phyloP scores from a whole-genome alignment of 2,329 filamentous ascomycete genomes.

The Calonectria pauciramosa region DNA sequence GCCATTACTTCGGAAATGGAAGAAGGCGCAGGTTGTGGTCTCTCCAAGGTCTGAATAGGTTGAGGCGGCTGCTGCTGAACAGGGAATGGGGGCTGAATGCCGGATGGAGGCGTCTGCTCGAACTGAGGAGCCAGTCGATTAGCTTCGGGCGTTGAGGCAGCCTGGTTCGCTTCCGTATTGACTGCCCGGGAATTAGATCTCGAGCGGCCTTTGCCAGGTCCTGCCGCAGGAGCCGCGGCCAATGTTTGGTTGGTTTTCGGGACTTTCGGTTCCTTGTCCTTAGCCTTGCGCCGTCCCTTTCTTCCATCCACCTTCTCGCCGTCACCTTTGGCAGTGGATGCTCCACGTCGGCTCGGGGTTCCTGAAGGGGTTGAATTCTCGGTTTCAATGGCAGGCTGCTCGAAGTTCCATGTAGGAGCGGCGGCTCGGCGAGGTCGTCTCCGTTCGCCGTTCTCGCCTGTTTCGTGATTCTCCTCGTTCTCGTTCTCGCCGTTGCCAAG shows the following conservation, averaged over 20 bases:
- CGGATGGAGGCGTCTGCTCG: slow-evolving; percentile 57
- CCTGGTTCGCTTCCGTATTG: slow-evolving; percentile 57
- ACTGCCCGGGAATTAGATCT: slow-evolving; percentile 68
- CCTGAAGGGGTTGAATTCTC: slow-evolving; percentile 70
- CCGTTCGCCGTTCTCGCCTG: slow-evolving; percentile 71
- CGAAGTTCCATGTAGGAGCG: slow-evolving; percentile 80
- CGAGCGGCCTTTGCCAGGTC: slow-evolving; percentile 62
- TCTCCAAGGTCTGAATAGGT: slow-evolving; percentile 50
- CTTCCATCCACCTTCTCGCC: slow-evolving; percentile 62
- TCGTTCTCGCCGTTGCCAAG: slow-evolving; percentile 72
- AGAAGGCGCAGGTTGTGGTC: slow-evolving; percentile 51
- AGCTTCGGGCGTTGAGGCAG: slow-evolving; percentile 55
- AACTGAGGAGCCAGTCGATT: slow-evolving; percentile 58
- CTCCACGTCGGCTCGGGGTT: slow-evolving; percentile 69
- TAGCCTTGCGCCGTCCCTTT: slow-evolving; percentile 55
- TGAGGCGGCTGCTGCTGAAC: slow-evolving; percentile 47
- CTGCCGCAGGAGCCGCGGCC: slow-evolving; percentile 59
- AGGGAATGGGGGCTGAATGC: slow-evolving; percentile 59
- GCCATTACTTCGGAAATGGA: slow-evolving; percentile 68
- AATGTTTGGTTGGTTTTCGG: slow-evolving; percentile 59
- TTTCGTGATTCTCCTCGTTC: slow-evolving; percentile 68
- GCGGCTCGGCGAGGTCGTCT: slow-evolving; percentile 73
- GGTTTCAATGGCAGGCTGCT: slow-evolving; percentile 70
- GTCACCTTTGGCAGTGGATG: slow-evolving; percentile 57
- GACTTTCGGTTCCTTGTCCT: slow-evolving; percentile 58